Evolutionary conservation across 2,329 filamentous ascomycete genomes (phyloP).

Genomic region (Fusarium armeniacum): DNA sequence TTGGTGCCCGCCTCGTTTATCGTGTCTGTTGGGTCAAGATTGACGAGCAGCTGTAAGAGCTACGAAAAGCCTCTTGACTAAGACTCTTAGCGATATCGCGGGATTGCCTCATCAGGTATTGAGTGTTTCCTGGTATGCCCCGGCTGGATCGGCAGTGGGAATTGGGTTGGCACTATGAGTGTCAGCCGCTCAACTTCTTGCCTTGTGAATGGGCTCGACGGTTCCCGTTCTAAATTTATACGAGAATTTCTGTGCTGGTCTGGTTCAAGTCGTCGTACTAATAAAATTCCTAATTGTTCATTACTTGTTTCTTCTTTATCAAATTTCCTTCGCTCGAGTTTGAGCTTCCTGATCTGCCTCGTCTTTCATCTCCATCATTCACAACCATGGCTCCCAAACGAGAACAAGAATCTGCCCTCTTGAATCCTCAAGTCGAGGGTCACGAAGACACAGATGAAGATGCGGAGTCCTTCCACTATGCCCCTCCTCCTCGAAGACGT

Average conservation of each 20-base stretch:
- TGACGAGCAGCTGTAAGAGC: slow-evolving; percentile 4
- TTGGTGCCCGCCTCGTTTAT: slow-evolving; percentile 47
- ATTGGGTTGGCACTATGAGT: slow-evolving; percentile 22
- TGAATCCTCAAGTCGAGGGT: slow-evolving; percentile 31
- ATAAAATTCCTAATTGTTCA: not conserved
- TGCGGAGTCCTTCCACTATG: slow-evolving; percentile 37
- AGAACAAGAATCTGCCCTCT: slow-evolving; percentile 42
- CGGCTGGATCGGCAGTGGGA: slow-evolving; percentile 19
- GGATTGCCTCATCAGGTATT: slow-evolving; percentile 25
- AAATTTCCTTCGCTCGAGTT: slow-evolving; percentile 1
- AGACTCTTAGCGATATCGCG: slow-evolving; percentile 13
- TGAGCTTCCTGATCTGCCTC: not conserved
- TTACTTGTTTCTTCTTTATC: not conserved
- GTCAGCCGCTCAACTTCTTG: slow-evolving; percentile 21
- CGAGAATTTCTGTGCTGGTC: slow-evolving; percentile 1
- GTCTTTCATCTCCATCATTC: not conserved
- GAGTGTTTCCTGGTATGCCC: slow-evolving; percentile 21
- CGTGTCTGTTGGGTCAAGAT: slow-evolving; percentile 6
- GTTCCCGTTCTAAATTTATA: slow-evolving; percentile 23
- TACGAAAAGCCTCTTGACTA: slow-evolving; percentile 30
- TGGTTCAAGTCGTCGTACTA: not conserved
- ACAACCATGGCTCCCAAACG: slow-evolving; percentile 39
- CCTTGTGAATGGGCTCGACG: slow-evolving; percentile 18
- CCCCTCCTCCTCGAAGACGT: slow-evolving; percentile 21
- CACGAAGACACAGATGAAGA: slow-evolving; percentile 42